Evolutionary conservation across 2,329 filamentous ascomycete genomes (phyloP).

Genomic region (Aureobasidium melanogenum): DNA sequence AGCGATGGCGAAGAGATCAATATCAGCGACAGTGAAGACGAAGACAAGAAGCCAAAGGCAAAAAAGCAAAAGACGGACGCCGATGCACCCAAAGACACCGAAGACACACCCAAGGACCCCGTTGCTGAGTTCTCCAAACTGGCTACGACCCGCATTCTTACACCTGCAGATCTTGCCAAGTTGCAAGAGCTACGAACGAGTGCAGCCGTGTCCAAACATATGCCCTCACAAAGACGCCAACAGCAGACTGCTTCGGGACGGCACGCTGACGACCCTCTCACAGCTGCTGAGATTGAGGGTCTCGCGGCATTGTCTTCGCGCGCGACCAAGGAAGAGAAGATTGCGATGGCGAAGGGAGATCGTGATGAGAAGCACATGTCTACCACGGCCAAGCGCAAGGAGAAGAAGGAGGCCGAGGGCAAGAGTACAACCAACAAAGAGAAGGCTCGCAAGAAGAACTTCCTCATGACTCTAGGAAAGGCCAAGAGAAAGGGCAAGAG

Average conservation of each 20-base stretch:
- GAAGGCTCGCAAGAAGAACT: conserved; percentile 96
- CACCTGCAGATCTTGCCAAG: conserved; percentile 91
- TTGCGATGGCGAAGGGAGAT: conserved; percentile 73
- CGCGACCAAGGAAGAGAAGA: conserved; percentile 79
- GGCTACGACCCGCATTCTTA: conserved; percentile 89
- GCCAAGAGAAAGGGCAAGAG: conserved; percentile 93
- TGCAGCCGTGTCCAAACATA: conserved; percentile 57
- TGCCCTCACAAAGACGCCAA: conserved; percentile 35
- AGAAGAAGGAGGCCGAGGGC: conserved; percentile 78
- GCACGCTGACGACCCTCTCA: conserved; percentile 80
- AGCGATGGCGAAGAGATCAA: conserved; percentile 70
- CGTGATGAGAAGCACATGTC: conserved; percentile 66
- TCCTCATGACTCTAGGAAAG: conserved; percentile 95
- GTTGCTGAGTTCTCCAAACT: conserved; percentile 50
- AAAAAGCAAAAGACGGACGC: conserved; percentile 55
- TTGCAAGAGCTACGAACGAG: conserved; percentile 76
- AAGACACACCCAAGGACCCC: conserved; percentile 27
- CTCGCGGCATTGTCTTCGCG: conserved; percentile 70
- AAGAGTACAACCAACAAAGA: conserved; percentile 98
- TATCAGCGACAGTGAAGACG: conserved; percentile 66
- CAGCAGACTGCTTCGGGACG: conserved; percentile 36
- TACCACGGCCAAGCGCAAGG: conserved; percentile 72
- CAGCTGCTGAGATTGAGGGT: conserved; percentile 84
- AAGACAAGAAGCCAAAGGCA: conserved; percentile 43
- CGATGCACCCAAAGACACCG: conserved; percentile 13